Base-by-base conservation (phyloP, 1,284 basidiomycete species). In the Rhizoctonia solani region DNA sequence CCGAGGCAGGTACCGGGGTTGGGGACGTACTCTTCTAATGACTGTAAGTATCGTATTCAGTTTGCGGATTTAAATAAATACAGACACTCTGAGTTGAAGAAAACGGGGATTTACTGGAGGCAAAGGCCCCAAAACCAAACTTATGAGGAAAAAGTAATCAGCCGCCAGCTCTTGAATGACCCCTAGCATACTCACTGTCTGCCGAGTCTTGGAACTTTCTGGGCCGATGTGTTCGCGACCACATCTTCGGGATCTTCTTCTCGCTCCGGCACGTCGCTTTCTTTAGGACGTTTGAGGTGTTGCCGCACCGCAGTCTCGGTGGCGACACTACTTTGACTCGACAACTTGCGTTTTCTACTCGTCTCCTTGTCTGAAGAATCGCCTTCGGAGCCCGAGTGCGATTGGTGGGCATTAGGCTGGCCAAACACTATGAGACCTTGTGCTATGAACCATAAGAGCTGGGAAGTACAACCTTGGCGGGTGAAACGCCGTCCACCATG, bases 91-190 rank as follows among this genome's bases (percentile, higher is more conserved):
- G 32, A 4, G 29, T 32, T 5, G 58, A 23, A 16, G 34, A 30
- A 52, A 61, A 61, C 6, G 58, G 58, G 11, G 58, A 61, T 52
- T 61, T 50, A 34, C 29, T 47, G 9, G 58, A 61, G 9, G 58
- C 58, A 41, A 61, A 61, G 14, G 58, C 46, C 6, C 58, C 58
- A 41, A 61, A 61, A 14, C 58, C 58, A 61, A 61, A 61, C 58
- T 61, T 27, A 21, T 9, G 6, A 11, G 11, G 6, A 46, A 21
- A 61, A 37, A 27, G 29, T 23, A 13, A 13, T 9, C 47, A 11
- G 16, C 13, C 46, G 16, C 25, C 16, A 32, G 27, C 21, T 9
- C 30, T 16, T 61, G 58, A 13, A 11, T 41, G 9, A 47, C 37
- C 34, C 52, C 52, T 2, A 8, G 21, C 21, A 21, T 9, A 46